Evolutionary conservation across 495 filamentous ascomycete genomes (phyloP).

Genomic region (Trichoderma asperelloides): DNA sequence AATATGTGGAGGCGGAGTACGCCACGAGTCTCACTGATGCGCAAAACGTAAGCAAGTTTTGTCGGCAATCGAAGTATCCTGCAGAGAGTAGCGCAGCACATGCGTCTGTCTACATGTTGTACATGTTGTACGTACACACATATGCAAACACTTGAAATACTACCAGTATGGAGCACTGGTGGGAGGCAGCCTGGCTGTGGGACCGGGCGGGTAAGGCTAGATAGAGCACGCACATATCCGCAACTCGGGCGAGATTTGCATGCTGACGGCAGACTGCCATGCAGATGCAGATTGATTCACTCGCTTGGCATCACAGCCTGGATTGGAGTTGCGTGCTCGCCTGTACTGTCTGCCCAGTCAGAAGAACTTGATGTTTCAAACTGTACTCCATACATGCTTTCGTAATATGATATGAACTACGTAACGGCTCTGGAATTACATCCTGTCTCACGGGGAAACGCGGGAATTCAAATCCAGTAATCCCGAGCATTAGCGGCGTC

Average conservation of each 20-base stretch:
- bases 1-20: no score
- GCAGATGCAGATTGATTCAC: not conserved
- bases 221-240: not conserved
- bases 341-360: not conserved
- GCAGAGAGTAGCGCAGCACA: no score
- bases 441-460: no score
- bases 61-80: no score
- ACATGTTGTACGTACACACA: no score
- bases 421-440: not conserved
- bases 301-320: not conserved
- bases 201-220: slow-evolving; percentile 2
- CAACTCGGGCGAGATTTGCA: not conserved
- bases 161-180: no score
- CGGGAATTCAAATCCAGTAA: not conserved
- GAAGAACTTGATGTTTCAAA: no score
- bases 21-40: no score
- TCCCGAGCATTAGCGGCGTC: not conserved
- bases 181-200: not conserved
- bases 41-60: no score
- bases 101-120: no score
- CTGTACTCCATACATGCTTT: no score
- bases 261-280: not conserved
- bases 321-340: not conserved
- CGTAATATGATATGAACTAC: not conserved
- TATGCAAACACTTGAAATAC: no score